Evolutionary conservation across 805 yeast species (phyloP), one percentile per base, ranked within the genome.

Genomic region (Priceomyces haplophilus): DNA sequence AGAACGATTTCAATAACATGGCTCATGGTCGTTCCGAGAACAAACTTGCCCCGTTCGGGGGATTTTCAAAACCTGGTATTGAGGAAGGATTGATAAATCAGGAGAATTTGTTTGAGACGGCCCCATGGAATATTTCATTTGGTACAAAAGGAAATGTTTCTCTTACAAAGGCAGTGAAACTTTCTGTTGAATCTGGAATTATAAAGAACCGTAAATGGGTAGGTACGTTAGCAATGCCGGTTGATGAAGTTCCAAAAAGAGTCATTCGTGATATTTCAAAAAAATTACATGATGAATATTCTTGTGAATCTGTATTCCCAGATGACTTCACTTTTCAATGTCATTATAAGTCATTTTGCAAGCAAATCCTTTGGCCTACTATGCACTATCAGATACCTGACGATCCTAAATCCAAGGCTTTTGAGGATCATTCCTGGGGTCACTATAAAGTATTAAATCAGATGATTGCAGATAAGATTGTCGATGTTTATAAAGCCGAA

Each of bases 361-460:
- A 93, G 63, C 95, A 90, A 56, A 87, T 93, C 31, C 69, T 93
- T 47, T 93, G 98, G 98, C 99, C 99, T 24, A 88, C 97, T 2
- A 75, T 93, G 49, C 83, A 79, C 53, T 93, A 93, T 59, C 97
- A 91, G 62, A 87, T 91, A 30, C 98, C 98, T 0, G 98, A 93
- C 62, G 83, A 90, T 57, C 95, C 97, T 40, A 87, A 85, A 52
- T 83, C 95, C 1, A 89, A 89, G 61, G 96, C 95, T 0, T 93
- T 91, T 63, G 97, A 91, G 62, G 97, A 88, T 51, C 95, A 89
- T 59, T 88, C 97, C 1, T 91, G 97, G 96, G 80, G 80, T 19
- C 83, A 84, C 56, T 91, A 91, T 62, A 80, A 79, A 50, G 65
- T 72, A 1, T 73, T 91, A 48, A 93, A 93, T 56, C 88, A 83